Base-by-base conservation (phyloP, 441 rosid genomes). In the Viola pubescens region DNA sequence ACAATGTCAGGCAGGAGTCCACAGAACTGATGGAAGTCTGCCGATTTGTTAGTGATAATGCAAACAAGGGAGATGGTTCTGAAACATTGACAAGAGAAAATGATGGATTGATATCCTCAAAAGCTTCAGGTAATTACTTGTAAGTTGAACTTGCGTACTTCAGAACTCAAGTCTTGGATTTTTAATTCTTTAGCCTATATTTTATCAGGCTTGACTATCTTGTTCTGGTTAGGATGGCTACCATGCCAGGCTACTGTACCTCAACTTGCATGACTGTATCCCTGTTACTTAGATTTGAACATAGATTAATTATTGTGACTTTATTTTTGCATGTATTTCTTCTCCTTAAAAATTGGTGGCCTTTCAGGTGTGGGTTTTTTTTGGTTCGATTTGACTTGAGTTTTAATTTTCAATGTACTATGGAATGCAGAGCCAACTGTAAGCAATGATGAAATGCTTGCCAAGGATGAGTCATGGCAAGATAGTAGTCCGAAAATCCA, bases 111-210 rank as follows among this genome's bases (percentile, higher is more conserved):
- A 75, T 65, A 60, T 65, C 64, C 43, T 53, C 62, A 26, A 68
- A 68, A 13, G 71, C 54, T 64, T 67, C 84, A 66, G 98, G 97
- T 90, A 66, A 70, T 60, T 57, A 54, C 42, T 53, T 62, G 46
- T 51, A 13, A n/a, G 37, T 56, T 52, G 39, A 52, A 26, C 7
- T 5, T 34, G 43, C 40, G 56, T 59, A 6, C 13, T 12, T 39
- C 46, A 46, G 37, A 53, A 19, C 12, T 37, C 0, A n/a, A 13
- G 3, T 37, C 3, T 37, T 9, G 9, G 46, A 16, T 44, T 46
- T 56, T 39, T 49, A 37, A 11, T 52, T 67, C 19, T 42, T 37
- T 26, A 26, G 34, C 3, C 34, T 26, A 26, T 26, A 26, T 26
- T 26, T 26, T 26, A 26, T 26, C 34, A 26, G 34, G 34, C 34